phyloP scores from a whole-genome alignment of 2,329 filamentous ascomycete genomes.

The Dendryphion nanum region DNA sequence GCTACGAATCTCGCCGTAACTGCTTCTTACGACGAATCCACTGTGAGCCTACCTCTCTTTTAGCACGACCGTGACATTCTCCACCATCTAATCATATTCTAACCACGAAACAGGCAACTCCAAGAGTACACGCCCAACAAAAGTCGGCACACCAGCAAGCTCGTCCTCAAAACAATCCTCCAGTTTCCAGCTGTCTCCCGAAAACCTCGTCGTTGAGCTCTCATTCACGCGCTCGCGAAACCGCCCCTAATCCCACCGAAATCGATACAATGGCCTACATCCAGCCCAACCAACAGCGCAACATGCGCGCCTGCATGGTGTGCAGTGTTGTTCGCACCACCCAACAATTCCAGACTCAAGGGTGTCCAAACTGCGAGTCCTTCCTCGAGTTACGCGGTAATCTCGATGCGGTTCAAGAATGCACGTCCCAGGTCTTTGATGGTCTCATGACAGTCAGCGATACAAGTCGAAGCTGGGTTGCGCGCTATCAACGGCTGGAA shows the following conservation, averaged over 20 bases:
- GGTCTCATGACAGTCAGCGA: constrained; percentile 83
- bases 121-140: too few relatives aligned
- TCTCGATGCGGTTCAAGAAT: constrained; percentile 80
- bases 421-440: constrained; percentile 95
- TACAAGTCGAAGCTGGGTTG: constrained; percentile 85
- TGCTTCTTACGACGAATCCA: too few relatives aligned
- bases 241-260: constrained; percentile 1
- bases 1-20: too few relatives aligned
- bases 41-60: too few relatives aligned
- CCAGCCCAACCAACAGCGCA: constrained; percentile 72
- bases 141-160: too few relatives aligned
- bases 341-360: constrained; percentile 76
- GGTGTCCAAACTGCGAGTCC: constrained; percentile 95
- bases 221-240: too few relatives aligned
- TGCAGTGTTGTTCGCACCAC: constrained; percentile 91
- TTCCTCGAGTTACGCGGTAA: constrained; percentile 81
- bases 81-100: too few relatives aligned
- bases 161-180: too few relatives aligned
- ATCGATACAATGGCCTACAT: constrained; percentile 57
- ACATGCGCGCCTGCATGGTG: constrained; percentile 96
- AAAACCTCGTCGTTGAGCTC: too few relatives aligned
- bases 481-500: constrained; percentile 92
- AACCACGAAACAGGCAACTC: too few relatives aligned
- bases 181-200: background rate
- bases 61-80: too few relatives aligned